Percentiles rank a stretch among this genome's conserved stretches.
These are phyloP conservation scores for Trypanosoma mega DNA, from an alignment of 208 protist species.

Conservation along the genomic window DNA sequence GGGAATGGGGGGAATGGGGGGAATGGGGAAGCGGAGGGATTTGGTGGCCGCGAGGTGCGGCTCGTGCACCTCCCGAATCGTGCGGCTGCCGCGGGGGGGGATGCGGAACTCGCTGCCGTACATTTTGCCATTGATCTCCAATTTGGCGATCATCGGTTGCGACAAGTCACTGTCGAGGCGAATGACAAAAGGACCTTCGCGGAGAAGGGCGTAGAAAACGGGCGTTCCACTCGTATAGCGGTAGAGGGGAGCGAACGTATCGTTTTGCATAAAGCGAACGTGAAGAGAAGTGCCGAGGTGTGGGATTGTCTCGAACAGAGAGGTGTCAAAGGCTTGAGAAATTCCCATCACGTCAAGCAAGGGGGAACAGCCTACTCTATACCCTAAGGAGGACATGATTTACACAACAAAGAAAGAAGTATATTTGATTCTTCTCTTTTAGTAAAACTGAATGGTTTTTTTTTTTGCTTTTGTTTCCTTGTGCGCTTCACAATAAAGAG, in stretches of 20 bases:
- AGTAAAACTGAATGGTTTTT: too few species aligned
- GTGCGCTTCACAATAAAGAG: too few species aligned
- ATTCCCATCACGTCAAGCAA: too few species aligned
- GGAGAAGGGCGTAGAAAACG: not conserved
- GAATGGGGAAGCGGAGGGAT: not conserved
- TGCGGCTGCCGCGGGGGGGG: conserved; percentile 7
- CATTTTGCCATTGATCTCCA: conserved; percentile 19
- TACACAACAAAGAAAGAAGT: too few species aligned
- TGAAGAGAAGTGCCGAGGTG: not conserved
- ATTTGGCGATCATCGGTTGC: not conserved
- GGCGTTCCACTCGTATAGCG: not conserved
- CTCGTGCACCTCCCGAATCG: conserved; percentile 7
- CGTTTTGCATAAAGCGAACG: conserved; percentile 18
- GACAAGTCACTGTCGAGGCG: conserved; percentile 12
- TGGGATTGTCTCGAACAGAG: not conserved
- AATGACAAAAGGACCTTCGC: conserved; percentile 12
- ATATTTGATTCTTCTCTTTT: too few species aligned
- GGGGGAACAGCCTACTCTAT: too few species aligned
- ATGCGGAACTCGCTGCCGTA: conserved; percentile 16
- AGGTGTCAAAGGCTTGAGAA: too few species aligned
- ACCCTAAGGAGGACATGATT: too few species aligned
- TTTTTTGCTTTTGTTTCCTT: too few species aligned
- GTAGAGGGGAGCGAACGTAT: conserved; percentile 6
- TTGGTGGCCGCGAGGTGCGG: not conserved
- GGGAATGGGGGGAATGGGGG: too few species aligned